Evolutionary conservation across 2,329 filamentous ascomycete species (phyloP), one percentile per base, ranked within the genome.

Genomic region (Fusarium temperatum): DNA sequence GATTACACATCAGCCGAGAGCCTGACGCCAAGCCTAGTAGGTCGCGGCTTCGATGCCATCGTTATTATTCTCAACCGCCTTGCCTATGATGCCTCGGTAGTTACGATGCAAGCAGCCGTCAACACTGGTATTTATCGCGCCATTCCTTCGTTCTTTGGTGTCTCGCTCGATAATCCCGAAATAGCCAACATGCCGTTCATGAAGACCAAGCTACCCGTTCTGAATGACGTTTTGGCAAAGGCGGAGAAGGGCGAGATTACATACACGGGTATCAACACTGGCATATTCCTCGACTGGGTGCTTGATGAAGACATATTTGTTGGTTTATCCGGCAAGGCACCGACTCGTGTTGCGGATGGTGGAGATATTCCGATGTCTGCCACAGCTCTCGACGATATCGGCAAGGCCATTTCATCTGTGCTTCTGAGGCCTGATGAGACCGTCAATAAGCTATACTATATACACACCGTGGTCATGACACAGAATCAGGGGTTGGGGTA

Each of bases 171-270:
- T 0, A 59, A 66, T 3, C 66, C 66, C 0, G 54, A 70, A 6
- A 66, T 70, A 47, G 48, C 68, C 7, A 55, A 39, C 6, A 70
- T 70, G 66, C 68, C 68, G 0, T 70, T 70, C 28, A 50, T 70
- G 36, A 54, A 41, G 3, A 28, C 54, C 0, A 70, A 70, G 7
- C 18, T 66, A 3, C 66, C 48, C 0, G 55, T 70, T 9, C 30
- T 58, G 5, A 70, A 38, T 3, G 66, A 70, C 5, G 44, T 66
- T 1, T 8, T 41, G 4, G 15, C 14, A 5, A 70, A 70, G n/a
- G 66, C 54, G 1, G 6, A 56, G 1, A 61, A 47, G 5, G 44
- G 44, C 5, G 38, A 44, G 5, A 70, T 70, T 3, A 66, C 61
- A 1, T 70, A 70, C 2, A 66, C 66, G 0, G 68, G 45, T 3